phyloP scores from a whole-genome alignment of 495 filamentous ascomycete species.

The Trichoderma virens region DNA sequence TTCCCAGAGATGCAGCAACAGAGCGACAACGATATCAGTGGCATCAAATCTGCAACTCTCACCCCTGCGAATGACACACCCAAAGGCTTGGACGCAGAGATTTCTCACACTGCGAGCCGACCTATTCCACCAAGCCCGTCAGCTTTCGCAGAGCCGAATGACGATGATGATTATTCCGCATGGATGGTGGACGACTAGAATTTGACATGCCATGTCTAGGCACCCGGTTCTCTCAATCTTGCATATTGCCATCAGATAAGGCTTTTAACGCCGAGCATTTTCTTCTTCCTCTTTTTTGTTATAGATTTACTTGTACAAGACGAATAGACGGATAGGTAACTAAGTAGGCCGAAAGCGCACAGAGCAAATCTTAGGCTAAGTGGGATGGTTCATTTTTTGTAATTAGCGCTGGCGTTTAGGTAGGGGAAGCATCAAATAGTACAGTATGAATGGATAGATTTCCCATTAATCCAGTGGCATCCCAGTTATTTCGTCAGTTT shows the following conservation, averaged over 20 bases:
- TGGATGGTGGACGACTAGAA: slow-evolving; percentile 26
- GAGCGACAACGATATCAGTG: background rate
- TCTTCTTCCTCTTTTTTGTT: background rate
- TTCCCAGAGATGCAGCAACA: slow-evolving; percentile 17
- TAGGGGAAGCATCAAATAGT: background rate
- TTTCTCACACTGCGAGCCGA: background rate
- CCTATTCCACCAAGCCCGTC: background rate
- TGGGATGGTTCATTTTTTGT: background rate
- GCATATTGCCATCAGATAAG: background rate
- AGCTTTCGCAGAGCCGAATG: slow-evolving; percentile 12
- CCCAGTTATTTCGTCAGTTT: background rate
- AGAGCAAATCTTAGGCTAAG: background rate
- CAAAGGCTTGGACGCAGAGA: background rate
- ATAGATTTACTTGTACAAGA: background rate
- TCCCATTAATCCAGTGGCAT: background rate
- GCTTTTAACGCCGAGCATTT: background rate
- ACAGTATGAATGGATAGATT: too few relatives aligned
- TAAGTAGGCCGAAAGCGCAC: background rate
- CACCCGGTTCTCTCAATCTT: background rate
- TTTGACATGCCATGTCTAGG: background rate
- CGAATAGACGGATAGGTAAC: background rate
- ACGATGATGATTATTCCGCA: slow-evolving; percentile 22
- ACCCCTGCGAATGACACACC: too few relatives aligned
- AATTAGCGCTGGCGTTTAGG: background rate
- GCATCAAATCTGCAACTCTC: background rate